Evolutionary conservation across 1,284 basidiomycete species (phyloP), one percentile per base, ranked within the genome.

Genomic region (Rugosomyces carneus): DNA sequence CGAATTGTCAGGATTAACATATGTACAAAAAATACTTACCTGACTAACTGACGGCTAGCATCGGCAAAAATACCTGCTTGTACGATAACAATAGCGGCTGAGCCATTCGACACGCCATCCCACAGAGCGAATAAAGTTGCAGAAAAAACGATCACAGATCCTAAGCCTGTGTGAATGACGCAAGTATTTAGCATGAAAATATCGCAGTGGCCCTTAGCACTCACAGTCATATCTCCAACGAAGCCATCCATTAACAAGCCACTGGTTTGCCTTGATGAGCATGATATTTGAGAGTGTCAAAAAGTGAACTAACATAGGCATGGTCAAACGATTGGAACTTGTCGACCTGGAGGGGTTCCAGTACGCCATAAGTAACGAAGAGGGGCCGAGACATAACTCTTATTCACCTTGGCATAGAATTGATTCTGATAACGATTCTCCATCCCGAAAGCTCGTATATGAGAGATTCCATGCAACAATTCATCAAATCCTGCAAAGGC

Each of bases 361-460:
- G 23, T 26, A 16, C 13, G 24, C 19, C 18, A 36, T 36, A 19
- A 36, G 24, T 13, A 6, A 29, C 38, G 1, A n/a, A 40, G 19
- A n/a, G 19, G 7, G 21, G 27, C 5, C 34, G 32, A 16, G 15
- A 13, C 18, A 15, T 29, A 5, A 42, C 27, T 5, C 38, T n/a
- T 35, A 45, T 61, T n/a, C 42, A 69, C 70, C 59, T 65, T 69
- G 5, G 46, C 44, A 63, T 87, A 89, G 57, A 92, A 85, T 13
- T 66, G 55, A 50, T 83, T 72, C 56, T 90, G 85, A 63, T 91
- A 91, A 48, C 82, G 66, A 23, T 70, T 67, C 57, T 92, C 89
- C 71, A 86, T 88, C 1, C 81, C 84, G 61, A 90, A 93, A 0
- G 89, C 90, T 20, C 89, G 78, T 16, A 93, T 81, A 54, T 89